Evolutionary conservation across 257 asterid genomes (phyloP).

Genomic region (Rhazya stricta): DNA sequence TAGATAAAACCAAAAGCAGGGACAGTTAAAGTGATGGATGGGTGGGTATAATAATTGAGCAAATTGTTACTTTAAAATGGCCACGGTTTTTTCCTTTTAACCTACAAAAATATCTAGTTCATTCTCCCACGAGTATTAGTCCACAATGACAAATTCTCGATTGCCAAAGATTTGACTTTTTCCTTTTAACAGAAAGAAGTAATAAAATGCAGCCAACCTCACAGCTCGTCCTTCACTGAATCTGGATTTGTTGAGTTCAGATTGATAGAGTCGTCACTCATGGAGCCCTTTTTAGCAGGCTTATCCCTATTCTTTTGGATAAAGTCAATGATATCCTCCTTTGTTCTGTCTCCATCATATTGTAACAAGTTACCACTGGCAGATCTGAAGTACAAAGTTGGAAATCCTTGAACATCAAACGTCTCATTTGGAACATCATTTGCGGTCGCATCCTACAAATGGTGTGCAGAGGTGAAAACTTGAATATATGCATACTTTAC

Average conservation of each 20-base stretch:
- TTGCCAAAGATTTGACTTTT: not conserved
- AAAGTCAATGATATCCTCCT: constrained; percentile 57
- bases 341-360: constrained; percentile 62
- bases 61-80: too few relatives aligned
- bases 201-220: constrained; percentile 20
- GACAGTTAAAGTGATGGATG: too few relatives aligned
- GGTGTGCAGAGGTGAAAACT: not conserved
- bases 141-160: not conserved
- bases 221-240: constrained; percentile 55
- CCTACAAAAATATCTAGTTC: not conserved
- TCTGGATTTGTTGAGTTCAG: not conserved
- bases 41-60: too few relatives aligned
- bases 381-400: constrained; percentile 72
- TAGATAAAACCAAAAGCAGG: too few relatives aligned
- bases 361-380: constrained; percentile 44
- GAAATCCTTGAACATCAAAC: constrained; percentile 67
- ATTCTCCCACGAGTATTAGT: not conserved
- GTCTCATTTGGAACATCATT: constrained; percentile 57
- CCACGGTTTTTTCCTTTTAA: too few relatives aligned
- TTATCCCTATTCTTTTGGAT: constrained; percentile 47
- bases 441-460: constrained; percentile 61
- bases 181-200: not conserved
- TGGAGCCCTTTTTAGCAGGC: constrained; percentile 27
- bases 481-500: not conserved
- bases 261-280: constrained; percentile 18